These are phyloP conservation scores for Plasmopara muralis DNA, from an alignment of 352 stramenopile genomes.

Conservation along the genomic window DNA sequence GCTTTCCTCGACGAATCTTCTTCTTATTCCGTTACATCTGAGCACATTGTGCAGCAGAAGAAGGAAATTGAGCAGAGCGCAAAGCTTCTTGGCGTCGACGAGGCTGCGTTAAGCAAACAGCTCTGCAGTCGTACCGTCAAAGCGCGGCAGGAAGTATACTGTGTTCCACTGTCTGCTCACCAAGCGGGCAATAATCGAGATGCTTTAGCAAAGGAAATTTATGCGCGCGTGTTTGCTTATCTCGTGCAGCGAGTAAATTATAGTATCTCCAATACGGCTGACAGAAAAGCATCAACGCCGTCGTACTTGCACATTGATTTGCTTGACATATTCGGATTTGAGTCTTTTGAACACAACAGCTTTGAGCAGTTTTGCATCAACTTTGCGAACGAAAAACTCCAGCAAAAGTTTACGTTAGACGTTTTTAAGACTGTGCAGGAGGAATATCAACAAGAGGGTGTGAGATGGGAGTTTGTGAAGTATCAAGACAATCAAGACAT, in stretches of 20 bases:
- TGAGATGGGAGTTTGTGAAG: constrained; percentile 75
- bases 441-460: constrained; percentile 66
- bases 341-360: constrained; percentile 90
- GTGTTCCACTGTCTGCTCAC: constrained; percentile 57
- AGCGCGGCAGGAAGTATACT: constrained; percentile 77
- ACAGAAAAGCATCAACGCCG: constrained; percentile 18
- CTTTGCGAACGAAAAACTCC: constrained; percentile 93
- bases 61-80: constrained; percentile 56
- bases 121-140: constrained; percentile 81
- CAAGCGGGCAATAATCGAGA: constrained; percentile 88
- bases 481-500: constrained; percentile 90
- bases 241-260: constrained; percentile 86
- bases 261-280: constrained; percentile 58
- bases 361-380: constrained; percentile 97
- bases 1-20: constrained; percentile 32
- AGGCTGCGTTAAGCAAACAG: constrained; percentile 50
- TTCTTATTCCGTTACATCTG: constrained; percentile 12
- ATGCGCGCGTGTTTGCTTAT: constrained; percentile 92
- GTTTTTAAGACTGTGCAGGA: constrained; percentile 86
- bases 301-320: constrained; percentile 88
- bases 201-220: constrained; percentile 93
- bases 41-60: constrained; percentile 46
- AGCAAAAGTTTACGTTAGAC: constrained; percentile 87
- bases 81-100: constrained; percentile 62
- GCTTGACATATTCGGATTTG: constrained; percentile 97